These are phyloP conservation scores for Herpetomonas muscarum DNA, from an alignment of 208 protist species.

Conservation along the genomic window DNA sequence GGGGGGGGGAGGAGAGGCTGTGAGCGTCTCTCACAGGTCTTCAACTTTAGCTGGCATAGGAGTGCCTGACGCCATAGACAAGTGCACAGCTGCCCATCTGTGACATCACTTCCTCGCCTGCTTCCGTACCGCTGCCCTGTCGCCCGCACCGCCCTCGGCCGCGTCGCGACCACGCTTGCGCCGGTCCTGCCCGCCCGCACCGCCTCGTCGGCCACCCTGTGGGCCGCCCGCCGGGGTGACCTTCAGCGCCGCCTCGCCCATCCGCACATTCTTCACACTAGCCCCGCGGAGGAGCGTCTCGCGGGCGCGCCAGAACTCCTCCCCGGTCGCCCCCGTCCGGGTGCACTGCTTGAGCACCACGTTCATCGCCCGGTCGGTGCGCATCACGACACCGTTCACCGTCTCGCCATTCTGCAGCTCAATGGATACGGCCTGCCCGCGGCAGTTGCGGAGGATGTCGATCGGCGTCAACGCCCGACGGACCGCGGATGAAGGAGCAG, in stretches of 20 bases:
- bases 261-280: conserved; percentile 71
- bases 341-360: conserved; percentile 76
- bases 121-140: background rate
- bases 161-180: background rate
- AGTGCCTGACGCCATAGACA: background rate
- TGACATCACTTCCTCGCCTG: background rate
- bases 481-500: background rate
- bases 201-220: background rate
- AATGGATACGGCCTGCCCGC: conserved; percentile 72
- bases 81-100: background rate
- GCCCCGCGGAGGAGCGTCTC: conserved; percentile 73
- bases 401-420: conserved; percentile 67
- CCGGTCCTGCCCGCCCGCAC: background rate
- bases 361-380: conserved; percentile 79
- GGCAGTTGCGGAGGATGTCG: conserved; percentile 78
- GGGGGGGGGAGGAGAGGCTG: background rate
- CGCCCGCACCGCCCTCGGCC: background rate
- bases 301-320: conserved; percentile 62
- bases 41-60: background rate
- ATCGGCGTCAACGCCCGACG: conserved; percentile 48
- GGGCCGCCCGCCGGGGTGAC: background rate
- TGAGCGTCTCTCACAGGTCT: background rate
- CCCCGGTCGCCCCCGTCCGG: conserved; percentile 51
- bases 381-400: conserved; percentile 78
- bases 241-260: conserved; percentile 57